Conservation (phyloP, 306 rosid genomes). For the Phaseolus lunatus region DNA sequence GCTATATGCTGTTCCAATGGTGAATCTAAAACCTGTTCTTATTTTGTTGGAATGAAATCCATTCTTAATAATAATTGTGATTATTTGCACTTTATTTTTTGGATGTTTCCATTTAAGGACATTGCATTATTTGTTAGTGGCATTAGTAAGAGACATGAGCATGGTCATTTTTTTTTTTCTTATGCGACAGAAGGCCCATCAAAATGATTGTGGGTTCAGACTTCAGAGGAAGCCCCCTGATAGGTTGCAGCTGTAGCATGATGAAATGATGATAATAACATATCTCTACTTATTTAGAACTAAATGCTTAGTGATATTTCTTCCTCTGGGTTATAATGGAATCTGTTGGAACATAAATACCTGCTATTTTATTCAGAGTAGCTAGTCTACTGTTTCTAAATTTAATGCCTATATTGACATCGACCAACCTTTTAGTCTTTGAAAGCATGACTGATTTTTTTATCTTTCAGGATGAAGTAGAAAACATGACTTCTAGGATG, state of each 20-base stretch:
- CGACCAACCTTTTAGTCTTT: neutral
- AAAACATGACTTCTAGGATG: conserved; percentile 78
- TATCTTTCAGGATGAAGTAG: conserved; percentile 69
- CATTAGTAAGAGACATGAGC: conserved; percentile 16
- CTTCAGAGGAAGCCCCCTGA: neutral
- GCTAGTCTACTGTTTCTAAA: conserved; percentile 2
- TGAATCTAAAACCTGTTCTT: conserved; percentile 47
- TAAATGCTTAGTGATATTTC: conserved; percentile 19
- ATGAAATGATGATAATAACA: conserved; percentile 13
- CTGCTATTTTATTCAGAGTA: neutral
- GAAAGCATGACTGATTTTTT: conserved; percentile 44
- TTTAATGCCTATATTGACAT: conserved; percentile 11
- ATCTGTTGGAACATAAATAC: neutral
- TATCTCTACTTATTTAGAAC: neutral
- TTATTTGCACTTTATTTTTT: neutral
- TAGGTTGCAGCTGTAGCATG: conserved; percentile 8
- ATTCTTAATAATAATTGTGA: conserved; percentile 23
- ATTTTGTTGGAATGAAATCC: conserved; percentile 31
- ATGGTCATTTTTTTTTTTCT: neutral
- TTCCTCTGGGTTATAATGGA: neutral
- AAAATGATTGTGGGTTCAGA: conserved; percentile 23
- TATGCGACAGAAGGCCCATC: neutral
- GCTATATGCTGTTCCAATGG: conserved; percentile 78
- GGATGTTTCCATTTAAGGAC: neutral
- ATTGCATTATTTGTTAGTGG: conserved; percentile 24